Conservation (phyloP, 2,329 filamentous ascomycete genomes). For the Botrytis pseudocinerea region DNA sequence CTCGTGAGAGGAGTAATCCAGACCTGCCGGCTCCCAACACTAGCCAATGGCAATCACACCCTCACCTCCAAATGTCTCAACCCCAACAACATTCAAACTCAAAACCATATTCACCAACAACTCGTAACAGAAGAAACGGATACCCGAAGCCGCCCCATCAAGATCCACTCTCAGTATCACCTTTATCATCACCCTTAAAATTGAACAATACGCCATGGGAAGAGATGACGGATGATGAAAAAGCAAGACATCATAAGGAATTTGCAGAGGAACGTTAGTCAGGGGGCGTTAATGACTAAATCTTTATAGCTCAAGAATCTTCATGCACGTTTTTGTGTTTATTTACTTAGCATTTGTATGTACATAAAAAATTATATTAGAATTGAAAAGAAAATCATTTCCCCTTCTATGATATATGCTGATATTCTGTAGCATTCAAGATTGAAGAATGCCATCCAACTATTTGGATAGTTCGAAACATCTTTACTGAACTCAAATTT, state of each 20-base stretch:
- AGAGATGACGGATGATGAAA: neutral
- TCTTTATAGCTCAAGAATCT: neutral
- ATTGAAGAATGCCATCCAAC: neutral
- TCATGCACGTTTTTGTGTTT: neutral
- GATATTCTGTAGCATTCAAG: neutral
- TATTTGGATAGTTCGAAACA: neutral
- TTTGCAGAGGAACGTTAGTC: too few relatives aligned
- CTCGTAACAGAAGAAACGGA: neutral
- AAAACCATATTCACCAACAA: neutral
- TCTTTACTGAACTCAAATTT: neutral
- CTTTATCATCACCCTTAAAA: too few relatives aligned
- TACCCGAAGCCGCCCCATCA: too few relatives aligned
- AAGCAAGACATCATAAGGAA: too few relatives aligned
- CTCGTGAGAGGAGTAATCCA: neutral
- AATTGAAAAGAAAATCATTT: neutral
- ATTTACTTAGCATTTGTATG: neutral
- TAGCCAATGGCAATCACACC: neutral
- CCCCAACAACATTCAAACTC: too few relatives aligned
- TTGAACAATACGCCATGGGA: neutral
- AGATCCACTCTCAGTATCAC: accelerated
- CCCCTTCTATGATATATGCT: neutral
- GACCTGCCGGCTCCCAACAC: neutral
- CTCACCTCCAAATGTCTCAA: neutral
- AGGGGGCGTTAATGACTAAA: too few relatives aligned
- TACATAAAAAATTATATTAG: neutral